phyloP scores from a whole-genome alignment of 192 early-diverging fungal species.

The Linderina pennispora region DNA sequence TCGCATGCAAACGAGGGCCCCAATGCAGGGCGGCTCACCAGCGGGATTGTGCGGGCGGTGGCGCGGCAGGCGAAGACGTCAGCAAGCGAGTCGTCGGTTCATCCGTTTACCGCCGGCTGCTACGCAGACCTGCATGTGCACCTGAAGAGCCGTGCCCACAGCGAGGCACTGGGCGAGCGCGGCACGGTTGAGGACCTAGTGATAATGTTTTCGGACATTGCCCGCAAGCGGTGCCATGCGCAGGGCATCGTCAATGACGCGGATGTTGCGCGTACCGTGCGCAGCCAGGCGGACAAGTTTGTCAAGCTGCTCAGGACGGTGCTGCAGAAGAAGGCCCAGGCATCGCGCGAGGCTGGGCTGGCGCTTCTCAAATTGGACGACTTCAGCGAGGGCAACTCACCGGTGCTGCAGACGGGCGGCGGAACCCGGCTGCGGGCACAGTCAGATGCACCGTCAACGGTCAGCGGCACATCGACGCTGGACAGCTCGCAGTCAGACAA shows the following conservation, averaged over 20 bases:
- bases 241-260: constrained; percentile 21
- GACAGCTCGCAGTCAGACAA: constrained; percentile 1
- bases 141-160: constrained; percentile 19
- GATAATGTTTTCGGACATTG: constrained; percentile 20
- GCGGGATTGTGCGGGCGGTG: constrained; percentile 30
- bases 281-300: constrained; percentile 33
- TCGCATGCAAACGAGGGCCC: constrained; percentile 7
- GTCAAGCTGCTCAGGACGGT: constrained; percentile 34
- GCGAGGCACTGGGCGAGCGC: constrained; percentile 21
- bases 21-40: constrained; percentile 23
- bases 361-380: constrained; percentile 44
- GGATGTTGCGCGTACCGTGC: constrained; percentile 29
- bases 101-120: constrained; percentile 37
- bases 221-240: constrained; percentile 14
- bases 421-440: constrained; percentile 5
- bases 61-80: constrained; percentile 34
- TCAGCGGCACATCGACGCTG: neutral
- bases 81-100: constrained; percentile 22
- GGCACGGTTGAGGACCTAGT: constrained; percentile 37
- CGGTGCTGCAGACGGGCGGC: neutral
- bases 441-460: constrained; percentile 6
- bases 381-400: constrained; percentile 9
- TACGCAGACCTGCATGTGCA: constrained; percentile 27
- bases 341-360: constrained; percentile 41
- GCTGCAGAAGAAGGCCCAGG: constrained; percentile 37